These are phyloP conservation scores for Meredithiella fracta DNA, from an alignment of 2,329 filamentous ascomycete species.

Conservation along the genomic window DNA sequence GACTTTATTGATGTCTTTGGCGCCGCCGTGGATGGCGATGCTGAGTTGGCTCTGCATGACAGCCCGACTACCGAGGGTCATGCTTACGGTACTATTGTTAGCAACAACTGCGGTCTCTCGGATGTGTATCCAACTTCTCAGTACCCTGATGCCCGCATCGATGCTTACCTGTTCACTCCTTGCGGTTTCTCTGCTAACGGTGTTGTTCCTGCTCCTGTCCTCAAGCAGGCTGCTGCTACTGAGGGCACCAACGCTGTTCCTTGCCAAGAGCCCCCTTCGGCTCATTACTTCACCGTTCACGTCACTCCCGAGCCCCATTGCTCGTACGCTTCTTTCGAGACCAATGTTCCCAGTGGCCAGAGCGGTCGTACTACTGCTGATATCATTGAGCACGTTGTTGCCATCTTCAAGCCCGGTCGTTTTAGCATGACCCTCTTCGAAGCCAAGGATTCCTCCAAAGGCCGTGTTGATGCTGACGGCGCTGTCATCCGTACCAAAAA, in stretches of 20 bases:
- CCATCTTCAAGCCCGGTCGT: conserved; percentile 92
- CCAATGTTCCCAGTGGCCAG: conserved; percentile 83
- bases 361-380: conserved; percentile 77
- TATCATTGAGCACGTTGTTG: conserved; percentile 82
- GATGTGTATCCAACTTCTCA: conserved; percentile 73
- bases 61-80: conserved; percentile 76
- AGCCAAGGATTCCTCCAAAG: conserved; percentile 41
- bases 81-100: conserved; percentile 79
- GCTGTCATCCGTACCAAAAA: conserved; percentile 25
- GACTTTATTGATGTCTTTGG: conserved; percentile 66
- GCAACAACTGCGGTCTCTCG: conserved; percentile 73
- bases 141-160: conserved; percentile 85
- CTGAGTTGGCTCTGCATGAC: conserved; percentile 47
- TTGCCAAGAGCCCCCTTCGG: conserved; percentile 26
- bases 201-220: conserved; percentile 63
- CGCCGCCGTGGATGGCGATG: conserved; percentile 38
- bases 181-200: conserved; percentile 97
- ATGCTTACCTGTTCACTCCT: conserved; percentile 90
- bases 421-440: conserved; percentile 97
- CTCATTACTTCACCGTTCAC: conserved; percentile 95
- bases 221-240: conserved; percentile 26
- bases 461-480: conserved; percentile 10
- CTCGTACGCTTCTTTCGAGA: conserved; percentile 96
- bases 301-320: conserved; percentile 95
- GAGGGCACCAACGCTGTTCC: conserved; percentile 4